phyloP scores from a whole-genome alignment of 1,139 yeast species.

The Pneumocystis sp. region DNA sequence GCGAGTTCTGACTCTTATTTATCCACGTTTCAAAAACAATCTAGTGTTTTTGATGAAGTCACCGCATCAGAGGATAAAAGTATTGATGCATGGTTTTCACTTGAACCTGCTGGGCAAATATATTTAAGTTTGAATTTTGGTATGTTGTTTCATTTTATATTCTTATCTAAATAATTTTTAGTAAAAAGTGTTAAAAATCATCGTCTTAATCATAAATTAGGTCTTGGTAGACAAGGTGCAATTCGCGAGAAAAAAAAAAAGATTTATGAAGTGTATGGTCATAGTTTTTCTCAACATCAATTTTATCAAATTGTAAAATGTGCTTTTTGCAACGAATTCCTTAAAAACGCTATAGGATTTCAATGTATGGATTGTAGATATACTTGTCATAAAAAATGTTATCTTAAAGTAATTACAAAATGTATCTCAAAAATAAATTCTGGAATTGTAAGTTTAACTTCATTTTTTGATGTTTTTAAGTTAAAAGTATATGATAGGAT shows the following conservation, averaged over 20 bases:
- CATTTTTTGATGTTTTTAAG: neutral
- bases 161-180: neutral
- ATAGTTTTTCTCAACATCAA: constrained; percentile 88
- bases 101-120: constrained; percentile 91
- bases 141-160: neutral
- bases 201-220: constrained; percentile 38
- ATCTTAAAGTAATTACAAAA: constrained; percentile 83
- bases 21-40: neutral
- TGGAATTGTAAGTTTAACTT: constrained; percentile 31
- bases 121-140: constrained; percentile 55
- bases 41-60: neutral
- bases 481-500: constrained; percentile 25
- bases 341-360: constrained; percentile 73
- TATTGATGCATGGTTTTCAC: constrained; percentile 73
- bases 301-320: constrained; percentile 94
- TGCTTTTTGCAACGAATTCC: constrained; percentile 89
- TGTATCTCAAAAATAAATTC: constrained; percentile 83
- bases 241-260: constrained; percentile 91
- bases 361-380: constrained; percentile 95
- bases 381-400: constrained; percentile 88
- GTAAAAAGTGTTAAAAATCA: constrained; percentile 46
- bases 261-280: constrained; percentile 90
- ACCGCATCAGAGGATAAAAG: constrained; percentile 13
- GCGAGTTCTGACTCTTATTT: neutral
- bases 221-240: constrained; percentile 95